Base-by-base conservation (phyloP, 306 rosid genomes). In the Cicer bijugum region DNA sequence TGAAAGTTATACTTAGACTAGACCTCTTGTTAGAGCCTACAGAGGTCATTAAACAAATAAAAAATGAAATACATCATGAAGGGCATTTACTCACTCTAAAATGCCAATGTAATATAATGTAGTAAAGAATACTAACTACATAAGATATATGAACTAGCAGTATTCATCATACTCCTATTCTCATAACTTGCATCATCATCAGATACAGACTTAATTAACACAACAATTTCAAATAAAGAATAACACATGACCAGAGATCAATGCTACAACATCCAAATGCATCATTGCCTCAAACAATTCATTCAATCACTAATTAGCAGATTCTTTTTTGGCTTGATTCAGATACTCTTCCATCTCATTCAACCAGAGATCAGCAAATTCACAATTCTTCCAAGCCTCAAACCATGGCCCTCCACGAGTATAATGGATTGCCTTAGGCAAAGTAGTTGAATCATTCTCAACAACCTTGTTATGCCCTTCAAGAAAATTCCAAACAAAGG, bases 331-430 rank as follows among this genome's bases (percentile, higher is more conserved):
- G 48, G 82, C 53, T 66, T 80, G 82, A 47, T 75, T 82, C 16
- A 47, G 19, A 69, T 84, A 84, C 62, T 84, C 89, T 67, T 84
- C 86, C 89, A 50, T 82, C 40, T 88, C 93, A 38, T 84, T 78
- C 39, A 88, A 69, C 93, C 93, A 88, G 5, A 88, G 84, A 71
- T 88, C 87, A 43, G 90, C 93, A 81, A 88, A 88, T 38, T 88
- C 89, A 68, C 93, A 88, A 64, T 84, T 66, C 87, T 88, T 88
- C 93, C 93, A 88, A 74, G 93, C 88, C 10, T 86, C 93, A 52
- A 88, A 88, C 93, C 93, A 88, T 2, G 93, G 93, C 28, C 93
- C 93, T 74, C 93, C 93, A 7, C 90, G 90, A 70, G 93, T 88
- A 71, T 86, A 88, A 77, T 88, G 93, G 44, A 88, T 64, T 3